Conservation (phyloP, 306 rosid genomes). For the Fragaria iinumae region DNA sequence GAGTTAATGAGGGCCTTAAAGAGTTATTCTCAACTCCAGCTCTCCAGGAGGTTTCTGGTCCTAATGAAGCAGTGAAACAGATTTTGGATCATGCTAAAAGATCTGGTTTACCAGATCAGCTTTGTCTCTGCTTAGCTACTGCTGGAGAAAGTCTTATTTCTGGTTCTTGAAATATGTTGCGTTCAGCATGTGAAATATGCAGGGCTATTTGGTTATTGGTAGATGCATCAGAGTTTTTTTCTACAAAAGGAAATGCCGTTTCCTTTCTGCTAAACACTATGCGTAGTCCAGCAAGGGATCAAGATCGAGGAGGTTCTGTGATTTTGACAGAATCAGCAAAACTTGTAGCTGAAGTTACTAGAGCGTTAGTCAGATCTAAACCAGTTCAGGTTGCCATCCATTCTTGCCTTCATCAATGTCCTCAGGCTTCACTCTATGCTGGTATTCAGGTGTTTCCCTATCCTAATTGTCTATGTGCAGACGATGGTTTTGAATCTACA, state of each 20-base stretch:
- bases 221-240: constrained; percentile 63
- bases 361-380: constrained; percentile 73
- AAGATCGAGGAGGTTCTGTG: constrained; percentile 47
- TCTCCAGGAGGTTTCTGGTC: not conserved
- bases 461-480: not conserved
- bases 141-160: constrained; percentile 82
- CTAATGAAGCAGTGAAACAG: constrained; percentile 43
- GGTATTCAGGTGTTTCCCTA: constrained; percentile 66
- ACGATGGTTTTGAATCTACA: not conserved
- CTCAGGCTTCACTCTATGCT: constrained; percentile 69
- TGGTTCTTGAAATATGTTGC: constrained; percentile 76
- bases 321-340: constrained; percentile 56
- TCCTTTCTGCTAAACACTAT: constrained; percentile 68
- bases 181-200: constrained; percentile 88
- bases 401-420: constrained; percentile 80
- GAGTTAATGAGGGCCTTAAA: constrained; percentile 58
- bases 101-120: constrained; percentile 71
- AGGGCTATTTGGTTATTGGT: constrained; percentile 76
- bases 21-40: constrained; percentile 40
- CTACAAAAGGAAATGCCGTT: constrained; percentile 44
- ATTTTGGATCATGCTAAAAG: constrained; percentile 83
- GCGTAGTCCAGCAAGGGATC: constrained; percentile 48
- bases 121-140: constrained; percentile 70
- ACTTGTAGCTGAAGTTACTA: constrained; percentile 66
- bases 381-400: constrained; percentile 75